phyloP scores from a whole-genome alignment of 2,329 filamentous ascomycete species.

The Claviceps quebecensis region DNA sequence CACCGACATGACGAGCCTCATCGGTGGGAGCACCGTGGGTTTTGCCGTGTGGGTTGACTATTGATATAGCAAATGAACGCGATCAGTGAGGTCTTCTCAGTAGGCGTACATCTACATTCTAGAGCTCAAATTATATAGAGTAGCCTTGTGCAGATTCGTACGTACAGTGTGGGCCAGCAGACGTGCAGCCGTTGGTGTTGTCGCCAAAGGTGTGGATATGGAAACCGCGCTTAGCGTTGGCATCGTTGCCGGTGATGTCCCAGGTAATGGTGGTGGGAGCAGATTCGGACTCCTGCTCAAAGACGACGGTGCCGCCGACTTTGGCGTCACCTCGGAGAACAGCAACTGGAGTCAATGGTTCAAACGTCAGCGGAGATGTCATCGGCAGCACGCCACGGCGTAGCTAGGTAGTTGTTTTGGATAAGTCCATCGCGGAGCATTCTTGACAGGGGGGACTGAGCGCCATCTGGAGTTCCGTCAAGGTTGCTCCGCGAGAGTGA shows the following conservation, averaged over 20 bases:
- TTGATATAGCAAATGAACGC: not conserved
- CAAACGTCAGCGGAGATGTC: conserved; percentile 2
- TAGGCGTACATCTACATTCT: not conserved
- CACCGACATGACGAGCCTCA: conserved; percentile 82
- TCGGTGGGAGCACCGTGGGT: conserved; percentile 79
- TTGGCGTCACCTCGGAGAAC: conserved; percentile 97
- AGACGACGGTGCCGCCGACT: conserved; percentile 83
- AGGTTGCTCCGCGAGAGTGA: conserved; percentile 21
- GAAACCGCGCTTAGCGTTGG: conserved; percentile 94
- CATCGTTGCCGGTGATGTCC: conserved; percentile 82
- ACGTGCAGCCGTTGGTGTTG: conserved; percentile 99
- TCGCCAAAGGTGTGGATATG: conserved; percentile 98
- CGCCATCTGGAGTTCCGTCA: conserved; percentile 36
- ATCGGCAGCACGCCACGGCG: conserved; percentile 1
- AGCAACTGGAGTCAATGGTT: conserved; percentile 52
- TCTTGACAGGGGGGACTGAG: conserved; percentile 6
- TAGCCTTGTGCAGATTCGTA: conserved; percentile 11
- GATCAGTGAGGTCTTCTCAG: not conserved
- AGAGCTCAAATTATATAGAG: conserved; percentile 1
- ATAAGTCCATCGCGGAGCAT: conserved; percentile 20
- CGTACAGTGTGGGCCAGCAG: conserved; percentile 92
- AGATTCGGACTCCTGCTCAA: conserved; percentile 80
- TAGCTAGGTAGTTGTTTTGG: not conserved
- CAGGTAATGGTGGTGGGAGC: conserved; percentile 76
- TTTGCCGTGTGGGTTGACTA: conserved; percentile 93